phyloP scores from a whole-genome alignment of 768 basidiomycete species.

The Basidioascus undulatus region DNA sequence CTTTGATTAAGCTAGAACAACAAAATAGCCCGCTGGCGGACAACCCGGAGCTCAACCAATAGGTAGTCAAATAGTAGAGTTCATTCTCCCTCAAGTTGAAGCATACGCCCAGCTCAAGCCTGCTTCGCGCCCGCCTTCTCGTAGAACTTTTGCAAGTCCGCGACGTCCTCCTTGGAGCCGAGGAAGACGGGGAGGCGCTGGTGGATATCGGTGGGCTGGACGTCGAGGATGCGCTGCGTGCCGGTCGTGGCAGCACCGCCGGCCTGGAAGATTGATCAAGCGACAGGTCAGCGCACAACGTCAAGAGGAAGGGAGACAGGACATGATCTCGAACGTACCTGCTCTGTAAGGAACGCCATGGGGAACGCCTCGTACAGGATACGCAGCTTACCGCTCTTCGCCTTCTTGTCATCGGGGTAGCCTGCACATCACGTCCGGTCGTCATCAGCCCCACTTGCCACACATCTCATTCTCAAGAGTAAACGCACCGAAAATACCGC shows the following conservation, averaged over 20 bases:
- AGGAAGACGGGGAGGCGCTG: slow-evolving; percentile 82
- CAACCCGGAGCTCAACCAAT: too few species aligned
- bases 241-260: slow-evolving; percentile 94
- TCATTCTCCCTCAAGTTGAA: too few species aligned
- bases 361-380: slow-evolving; percentile 94
- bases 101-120: too few species aligned
- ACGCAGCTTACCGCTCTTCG: slow-evolving; percentile 80
- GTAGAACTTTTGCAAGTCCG: slow-evolving; percentile 73
- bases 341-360: slow-evolving; percentile 85
- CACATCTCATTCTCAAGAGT: too few species aligned
- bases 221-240: slow-evolving; percentile 74
- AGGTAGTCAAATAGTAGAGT: too few species aligned
- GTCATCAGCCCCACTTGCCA: too few species aligned
- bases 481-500: slow-evolving; percentile 66
- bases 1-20: too few species aligned
- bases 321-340: slow-evolving; percentile 29
- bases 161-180: slow-evolving; percentile 77
- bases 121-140: slow-evolving; percentile 14
- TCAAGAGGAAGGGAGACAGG: not conserved
- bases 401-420: slow-evolving; percentile 95
- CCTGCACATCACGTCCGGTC: too few species aligned
- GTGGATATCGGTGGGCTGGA: slow-evolving; percentile 65
- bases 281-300: slow-evolving; percentile 2
- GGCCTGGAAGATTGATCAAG: slow-evolving; percentile 30
- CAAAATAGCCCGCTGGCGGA: too few species aligned